These are phyloP conservation scores for Chaetomium tenue DNA, from an alignment of 495 filamentous ascomycete genomes.

Conservation along the genomic window DNA sequence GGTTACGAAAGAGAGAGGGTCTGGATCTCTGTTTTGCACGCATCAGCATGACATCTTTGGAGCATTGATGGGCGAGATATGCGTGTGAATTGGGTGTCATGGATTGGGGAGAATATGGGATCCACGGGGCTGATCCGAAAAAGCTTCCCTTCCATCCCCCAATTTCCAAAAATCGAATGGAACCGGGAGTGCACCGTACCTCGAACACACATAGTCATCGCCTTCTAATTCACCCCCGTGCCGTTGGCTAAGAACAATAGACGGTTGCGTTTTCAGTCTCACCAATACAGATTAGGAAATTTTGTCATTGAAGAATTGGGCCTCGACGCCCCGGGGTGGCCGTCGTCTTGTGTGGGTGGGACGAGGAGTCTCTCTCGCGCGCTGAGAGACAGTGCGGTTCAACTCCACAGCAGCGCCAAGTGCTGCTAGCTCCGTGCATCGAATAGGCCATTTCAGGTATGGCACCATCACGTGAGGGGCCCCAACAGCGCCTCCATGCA, in stretches of 20 bases:
- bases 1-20: conserved; percentile 18
- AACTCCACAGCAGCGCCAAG: conserved; percentile 25
- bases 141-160: conserved; percentile 6
- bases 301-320: conserved; percentile 9
- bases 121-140: background rate
- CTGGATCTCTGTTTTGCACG: conserved; percentile 21
- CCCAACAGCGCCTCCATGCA: background rate
- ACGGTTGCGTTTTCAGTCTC: background rate
- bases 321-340: background rate
- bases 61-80: background rate
- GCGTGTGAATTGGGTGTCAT: background rate
- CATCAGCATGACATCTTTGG: conserved; percentile 22
- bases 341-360: conserved; percentile 14
- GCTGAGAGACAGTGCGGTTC: conserved; percentile 18
- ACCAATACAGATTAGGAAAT: conserved; percentile 4
- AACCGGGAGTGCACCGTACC: conserved; percentile 17
- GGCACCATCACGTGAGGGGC: conserved; percentile 26
- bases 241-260: background rate
- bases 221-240: background rate
- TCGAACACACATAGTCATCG: conserved; percentile 23
- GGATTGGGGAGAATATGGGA: background rate
- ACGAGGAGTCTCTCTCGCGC: conserved; percentile 6
- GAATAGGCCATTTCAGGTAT: conserved; percentile 19
- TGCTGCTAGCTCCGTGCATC: conserved; percentile 15
- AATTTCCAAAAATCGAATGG: conserved; percentile 1